Evolutionary conservation across 306 rosid species (phyloP), one percentile per base, ranked within the genome.

Genomic region (Cicer chorassanicum): DNA sequence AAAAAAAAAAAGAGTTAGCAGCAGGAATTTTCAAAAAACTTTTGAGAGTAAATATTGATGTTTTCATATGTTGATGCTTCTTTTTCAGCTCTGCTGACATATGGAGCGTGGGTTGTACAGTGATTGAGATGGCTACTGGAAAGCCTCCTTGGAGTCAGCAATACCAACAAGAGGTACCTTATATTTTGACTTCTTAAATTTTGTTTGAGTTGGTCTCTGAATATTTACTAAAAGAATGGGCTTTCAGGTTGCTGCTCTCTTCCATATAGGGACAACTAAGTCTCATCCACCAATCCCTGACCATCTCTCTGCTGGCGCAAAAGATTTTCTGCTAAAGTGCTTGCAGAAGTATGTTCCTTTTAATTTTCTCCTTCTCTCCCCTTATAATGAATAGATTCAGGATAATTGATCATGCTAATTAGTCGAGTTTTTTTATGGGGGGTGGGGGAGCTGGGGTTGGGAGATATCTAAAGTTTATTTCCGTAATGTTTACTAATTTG

Each of bases 111-210:
- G 99, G 98, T 29, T 95, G 99, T 80, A 95, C 99, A 34, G 96
- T 95, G 67, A 95, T 95, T 79, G 99, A 95, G 88, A 95, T 95
- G 99, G 97, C 98, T 82, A 92, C 99, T 0, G 99, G 98, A 82
- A 92, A 95, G 79, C 99, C 99, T 84, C 99, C 99, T 43, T 95
- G 99, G 99, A 95, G 98, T 70, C 97, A 95, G 82, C 98, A 95
- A 83, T 95, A 89, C 81, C 91, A 90, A 83, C 91, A 90, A 84
- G 99, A 92, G 98, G 99, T 95, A 75, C 36, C 57, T 64, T 50
- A 77, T 41, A 80, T 73, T 62, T 11, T 68, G 59, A 56, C 59
- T 64, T 29, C 12, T 75, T 4, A 73, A 42, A 40, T 49, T 84
- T 41, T 69, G 61, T 79, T 55, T 18, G 45, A 62, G 68, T 38